Evolutionary conservation across 2,329 filamentous ascomycete species (phyloP), one percentile per base, ranked within the genome.

Genomic region (Fusarium nisikadoi): DNA sequence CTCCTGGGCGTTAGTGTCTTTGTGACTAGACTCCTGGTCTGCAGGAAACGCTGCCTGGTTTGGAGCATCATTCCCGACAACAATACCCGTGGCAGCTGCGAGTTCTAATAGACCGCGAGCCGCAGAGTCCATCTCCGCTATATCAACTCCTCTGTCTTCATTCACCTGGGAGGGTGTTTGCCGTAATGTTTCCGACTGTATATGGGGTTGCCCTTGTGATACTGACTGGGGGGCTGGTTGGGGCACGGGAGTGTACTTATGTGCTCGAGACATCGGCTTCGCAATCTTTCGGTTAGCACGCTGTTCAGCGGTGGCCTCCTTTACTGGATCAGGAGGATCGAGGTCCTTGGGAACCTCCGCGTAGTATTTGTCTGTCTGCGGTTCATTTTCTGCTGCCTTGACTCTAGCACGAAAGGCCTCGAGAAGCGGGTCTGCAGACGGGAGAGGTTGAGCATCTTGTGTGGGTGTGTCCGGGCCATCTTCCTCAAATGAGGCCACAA

Each of bases 301-400:
- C 38, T 65, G 41, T 23, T 65, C 68, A 17, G 59, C 27, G 9
- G 49, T 65, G 8, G 69, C 69, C 35, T 43, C 14, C 29, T 38
- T 27, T 12, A 58, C 46, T n/a, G 17, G 33, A 6, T 71, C 62
- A 20, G 14, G 29, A 19, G 19, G 29, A 33, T 47, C 29, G 12
- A 19, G 41, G 20, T 43, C 20, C 16, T 7, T 55, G 20, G 19
- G 14, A 17, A 16, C 6, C n/a, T 8, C 25, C 3, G n/a, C n/a
- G 25, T 41, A 12, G 19, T 17, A 23, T 20, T 27, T 9, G 27
- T 53, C 35, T 39, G 50, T 20, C 14, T n/a, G 23, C 19, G 35
- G 29, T 45, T 36, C 36, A 31, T 20, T 10, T 31, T 35, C 29
- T 42, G 39, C n/a, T 23, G 12, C 39, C 39, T 14, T n/a, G 13